A percentile compares a stretch with the other conserved stretches of the same genome.
Conservation (phyloP, 306 rosid species). For the Trifolium dubium region DNA sequence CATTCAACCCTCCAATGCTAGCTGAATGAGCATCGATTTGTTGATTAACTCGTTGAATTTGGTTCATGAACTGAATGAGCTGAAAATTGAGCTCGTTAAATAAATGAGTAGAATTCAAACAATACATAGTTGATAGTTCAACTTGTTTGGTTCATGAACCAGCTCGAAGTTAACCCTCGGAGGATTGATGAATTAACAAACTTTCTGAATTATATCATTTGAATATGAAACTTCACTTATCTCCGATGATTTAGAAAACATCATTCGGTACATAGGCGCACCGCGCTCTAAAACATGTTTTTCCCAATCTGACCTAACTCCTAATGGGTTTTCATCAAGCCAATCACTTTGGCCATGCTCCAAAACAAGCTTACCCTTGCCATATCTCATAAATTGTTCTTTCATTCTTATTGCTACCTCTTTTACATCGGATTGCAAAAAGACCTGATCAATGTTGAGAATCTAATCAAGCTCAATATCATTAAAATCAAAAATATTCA, state of each 20-base stretch:
- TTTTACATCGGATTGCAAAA: constrained; percentile 85
- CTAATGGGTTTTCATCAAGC: constrained; percentile 84
- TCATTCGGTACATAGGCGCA: constrained; percentile 45
- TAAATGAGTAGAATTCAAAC: not conserved
- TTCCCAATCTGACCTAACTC: constrained; percentile 89
- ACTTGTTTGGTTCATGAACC: not conserved
- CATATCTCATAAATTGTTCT: constrained; percentile 63
- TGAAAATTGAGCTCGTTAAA: not conserved
- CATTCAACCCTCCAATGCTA: too few relatives aligned
- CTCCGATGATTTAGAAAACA: constrained; percentile 47
- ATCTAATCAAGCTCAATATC: constrained; percentile 6
- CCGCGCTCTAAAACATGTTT: constrained; percentile 76
- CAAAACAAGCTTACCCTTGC: constrained; percentile 67
- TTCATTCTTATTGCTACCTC: constrained; percentile 77
- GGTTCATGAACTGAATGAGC: not conserved
- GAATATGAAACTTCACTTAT: constrained; percentile 39
- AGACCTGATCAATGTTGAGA: constrained; percentile 59
- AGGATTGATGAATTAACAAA: constrained; percentile 25
- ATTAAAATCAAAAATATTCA: constrained; percentile 32
- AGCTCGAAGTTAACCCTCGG: not conserved
- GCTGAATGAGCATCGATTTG: not conserved
- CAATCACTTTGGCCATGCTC: constrained; percentile 58
- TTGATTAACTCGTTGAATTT: not conserved
- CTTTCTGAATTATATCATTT: constrained; percentile 35
- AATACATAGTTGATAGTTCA: not conserved